phyloP scores from a whole-genome alignment of 2,329 filamentous ascomycete genomes.

The Venturia nashicola region DNA sequence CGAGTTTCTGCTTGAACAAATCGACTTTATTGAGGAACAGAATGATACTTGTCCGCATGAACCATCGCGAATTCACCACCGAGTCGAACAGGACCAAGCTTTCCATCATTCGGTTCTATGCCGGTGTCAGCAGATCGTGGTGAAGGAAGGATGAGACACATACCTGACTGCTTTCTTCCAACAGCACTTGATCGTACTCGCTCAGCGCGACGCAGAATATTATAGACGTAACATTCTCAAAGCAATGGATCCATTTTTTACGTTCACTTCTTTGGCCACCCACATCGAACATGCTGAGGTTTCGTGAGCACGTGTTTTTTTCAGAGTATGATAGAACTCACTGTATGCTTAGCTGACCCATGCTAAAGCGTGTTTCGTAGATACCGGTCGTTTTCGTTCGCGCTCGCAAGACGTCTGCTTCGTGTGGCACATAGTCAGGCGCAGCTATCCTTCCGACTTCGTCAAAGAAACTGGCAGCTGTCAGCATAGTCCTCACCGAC shows the following conservation, averaged over 20 bases:
- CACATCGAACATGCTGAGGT: constrained; percentile 89
- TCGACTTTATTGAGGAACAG: constrained; percentile 98
- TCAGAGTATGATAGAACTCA: constrained; percentile 37
- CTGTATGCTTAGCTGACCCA: constrained; percentile 98
- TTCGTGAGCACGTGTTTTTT: constrained; percentile 18
- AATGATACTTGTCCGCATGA: constrained; percentile 97
- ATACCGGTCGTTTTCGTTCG: constrained; percentile 98
- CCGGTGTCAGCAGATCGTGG: constrained; percentile 14
- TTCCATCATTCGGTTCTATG: constrained; percentile 98
- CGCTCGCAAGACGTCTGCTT: constrained; percentile 89
- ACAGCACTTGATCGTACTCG: constrained; percentile 93
- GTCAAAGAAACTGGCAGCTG: constrained; percentile 71
- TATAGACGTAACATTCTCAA: constrained; percentile 98
- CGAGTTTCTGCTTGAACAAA: constrained; percentile 90
- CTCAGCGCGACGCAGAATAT: constrained; percentile 98
- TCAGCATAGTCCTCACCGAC: constrained; percentile 12
- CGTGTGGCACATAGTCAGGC: constrained; percentile 78
- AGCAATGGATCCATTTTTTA: constrained; percentile 99
- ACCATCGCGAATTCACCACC: constrained; percentile 97
- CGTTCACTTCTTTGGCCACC: constrained; percentile 93
- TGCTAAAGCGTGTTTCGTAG: constrained; percentile 96
- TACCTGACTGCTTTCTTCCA: constrained; percentile 97
- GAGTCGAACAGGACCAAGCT: constrained; percentile 93
- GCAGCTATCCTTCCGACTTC: constrained; percentile 76
- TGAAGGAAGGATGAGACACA: constrained; percentile 15